Evolutionary conservation across 2,329 filamentous ascomycete genomes (phyloP), one percentile per base, ranked within the genome.

Genomic region (Trichophyton benhamiae): DNA sequence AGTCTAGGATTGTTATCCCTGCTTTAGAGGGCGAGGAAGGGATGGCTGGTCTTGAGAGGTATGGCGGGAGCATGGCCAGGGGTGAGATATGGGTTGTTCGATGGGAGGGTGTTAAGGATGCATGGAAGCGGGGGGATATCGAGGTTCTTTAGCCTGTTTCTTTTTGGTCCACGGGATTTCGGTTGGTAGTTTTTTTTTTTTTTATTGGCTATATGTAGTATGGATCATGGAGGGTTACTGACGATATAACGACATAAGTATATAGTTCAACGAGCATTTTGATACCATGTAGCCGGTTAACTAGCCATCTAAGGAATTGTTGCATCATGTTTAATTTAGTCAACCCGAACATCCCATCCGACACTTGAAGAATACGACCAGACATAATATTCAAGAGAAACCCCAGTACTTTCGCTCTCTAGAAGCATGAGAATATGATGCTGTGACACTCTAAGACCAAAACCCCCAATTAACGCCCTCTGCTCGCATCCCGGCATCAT

Each of bases 31-130:
- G 65, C 0, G 61, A 63, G 59, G 64, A 60, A 69, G 72, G 59
- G 1, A 64, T 67, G 57, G 61, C 59, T 1, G 64, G 65, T 25
- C 65, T 59, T n/a, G 64, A 66, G 15, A 63, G 63, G 62, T 63
- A 69, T 38, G 75, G 73, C 27, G 69, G 71, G 62, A 72, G 67
- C 60, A 76, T 78, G 75, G 68, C 70, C 74, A 77, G 83, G 71
- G 82, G 85, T 59, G 80, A 90, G 74, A 79, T 89, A 30, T 77
- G 87, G 70, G 85, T 88, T 65, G 79, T 91, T 36, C 76, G 86
- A 64, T 88, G 86, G 82, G 88, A 88, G 13, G 89, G 91, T 71
- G 83, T 90, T 0, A 89, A 85, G 72, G 66, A 60, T 58, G 76
- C 74, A 33, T 78, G 76, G 71, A 71, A 69, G 63, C 69, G 66